A percentile compares a stretch with the other conserved stretches of the same genome.
phyloP scores from a whole-genome alignment of 176 grass and related monocot species.

The Calamus simplicifolius region DNA sequence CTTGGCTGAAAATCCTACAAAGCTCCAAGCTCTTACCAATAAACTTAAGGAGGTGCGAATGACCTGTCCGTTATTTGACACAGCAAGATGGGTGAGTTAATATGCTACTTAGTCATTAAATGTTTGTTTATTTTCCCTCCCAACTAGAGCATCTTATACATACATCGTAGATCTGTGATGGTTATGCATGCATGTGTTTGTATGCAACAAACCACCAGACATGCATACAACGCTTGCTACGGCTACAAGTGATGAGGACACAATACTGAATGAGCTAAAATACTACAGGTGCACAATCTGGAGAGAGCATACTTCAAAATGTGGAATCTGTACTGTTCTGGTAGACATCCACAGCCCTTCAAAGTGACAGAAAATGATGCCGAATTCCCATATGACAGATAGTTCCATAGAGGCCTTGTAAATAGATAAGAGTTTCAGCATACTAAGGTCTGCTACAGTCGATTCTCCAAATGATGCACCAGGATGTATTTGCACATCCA shows the following conservation, averaged over 20 bases:
- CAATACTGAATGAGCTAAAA: conserved; percentile 1
- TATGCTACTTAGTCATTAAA: neutral
- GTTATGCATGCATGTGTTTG: neutral
- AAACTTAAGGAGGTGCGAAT: conserved; percentile 59
- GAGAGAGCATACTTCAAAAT: conserved; percentile 86
- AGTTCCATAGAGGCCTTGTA: neutral
- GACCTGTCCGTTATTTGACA: conserved; percentile 78
- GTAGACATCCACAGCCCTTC: conserved; percentile 47
- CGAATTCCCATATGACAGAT: conserved; percentile 43
- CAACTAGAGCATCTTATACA: neutral
- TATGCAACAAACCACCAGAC: neutral
- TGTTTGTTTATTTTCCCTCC: neutral
- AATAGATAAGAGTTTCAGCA: too few species aligned
- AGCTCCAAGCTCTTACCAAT: conserved; percentile 53
- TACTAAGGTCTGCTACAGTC: too few species aligned
- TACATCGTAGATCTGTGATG: neutral
- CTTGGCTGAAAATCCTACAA: conserved; percentile 49
- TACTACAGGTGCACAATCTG: conserved; percentile 59
- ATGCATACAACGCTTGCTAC: neutral
- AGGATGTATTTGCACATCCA: too few species aligned
- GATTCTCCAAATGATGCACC: too few species aligned
- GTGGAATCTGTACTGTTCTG: conserved; percentile 62
- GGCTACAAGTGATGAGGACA: too few species aligned
- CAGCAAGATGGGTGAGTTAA: conserved; percentile 60
- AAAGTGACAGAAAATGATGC: conserved; percentile 67